Evolutionary conservation across 306 rosid species (phyloP).

Genomic region (Cotoneaster glaucophyllus): DNA sequence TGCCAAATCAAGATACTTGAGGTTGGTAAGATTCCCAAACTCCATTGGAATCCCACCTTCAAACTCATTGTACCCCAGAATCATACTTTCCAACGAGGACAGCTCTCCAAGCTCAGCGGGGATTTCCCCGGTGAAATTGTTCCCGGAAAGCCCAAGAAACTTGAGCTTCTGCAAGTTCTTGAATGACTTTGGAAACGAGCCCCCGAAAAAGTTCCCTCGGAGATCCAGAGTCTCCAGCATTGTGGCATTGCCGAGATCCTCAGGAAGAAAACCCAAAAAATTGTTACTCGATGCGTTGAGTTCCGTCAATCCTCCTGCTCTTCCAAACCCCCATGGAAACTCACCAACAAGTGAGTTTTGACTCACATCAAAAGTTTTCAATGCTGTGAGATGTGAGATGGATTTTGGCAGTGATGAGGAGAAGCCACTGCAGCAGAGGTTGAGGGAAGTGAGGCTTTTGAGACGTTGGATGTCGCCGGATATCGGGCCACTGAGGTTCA

Average conservation of each 20-base stretch:
- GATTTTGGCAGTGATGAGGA: slow-evolving; percentile 62
- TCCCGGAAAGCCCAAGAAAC: slow-evolving; percentile 95
- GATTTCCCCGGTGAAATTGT: slow-evolving; percentile 68
- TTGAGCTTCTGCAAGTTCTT: slow-evolving; percentile 61
- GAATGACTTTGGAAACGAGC: slow-evolving; percentile 57
- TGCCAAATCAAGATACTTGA: slow-evolving; percentile 87
- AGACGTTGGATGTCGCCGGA: slow-evolving; percentile 54
- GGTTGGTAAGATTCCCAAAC: slow-evolving; percentile 74
- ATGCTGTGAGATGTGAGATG: slow-evolving; percentile 49
- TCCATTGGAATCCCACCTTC: slow-evolving; percentile 72
- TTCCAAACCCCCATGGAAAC: slow-evolving; percentile 66
- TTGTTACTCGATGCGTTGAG: slow-evolving; percentile 85
- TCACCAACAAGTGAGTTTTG: slow-evolving; percentile 69
- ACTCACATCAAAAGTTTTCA: slow-evolving; percentile 69
- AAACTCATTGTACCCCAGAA: slow-evolving; percentile 76
- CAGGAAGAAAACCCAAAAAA: slow-evolving; percentile 60
- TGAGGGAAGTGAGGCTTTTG: slow-evolving; percentile 45
- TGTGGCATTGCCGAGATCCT: slow-evolving; percentile 70
- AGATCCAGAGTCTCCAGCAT: slow-evolving; percentile 71
- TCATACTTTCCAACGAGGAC: slow-evolving; percentile 60
- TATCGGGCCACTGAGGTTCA: slow-evolving; percentile 76
- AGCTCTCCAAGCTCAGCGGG: slow-evolving; percentile 73
- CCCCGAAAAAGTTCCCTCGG: slow-evolving; percentile 79
- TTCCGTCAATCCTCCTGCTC: slow-evolving; percentile 18
- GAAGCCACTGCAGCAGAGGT: slow-evolving; percentile 70